Percentiles rank a stretch among this genome's conserved stretches.
These are phyloP conservation scores for Aegilops sharonensis DNA, from an alignment of 176 grass and related monocot species.

Conservation along the genomic window DNA sequence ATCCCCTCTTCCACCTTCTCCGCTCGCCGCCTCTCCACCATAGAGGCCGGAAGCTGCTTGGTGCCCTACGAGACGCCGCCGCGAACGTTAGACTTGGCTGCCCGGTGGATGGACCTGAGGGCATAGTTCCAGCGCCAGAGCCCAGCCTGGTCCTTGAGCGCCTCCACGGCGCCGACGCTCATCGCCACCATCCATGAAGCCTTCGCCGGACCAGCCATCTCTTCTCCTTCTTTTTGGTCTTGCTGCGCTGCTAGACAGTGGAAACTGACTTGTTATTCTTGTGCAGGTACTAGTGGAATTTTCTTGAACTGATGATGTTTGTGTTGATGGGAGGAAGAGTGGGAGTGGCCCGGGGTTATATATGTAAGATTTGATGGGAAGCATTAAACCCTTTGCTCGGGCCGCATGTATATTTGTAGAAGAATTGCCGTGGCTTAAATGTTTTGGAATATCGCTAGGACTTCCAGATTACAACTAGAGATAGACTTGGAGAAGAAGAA, in stretches of 20 bases:
- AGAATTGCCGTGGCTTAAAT: no score
- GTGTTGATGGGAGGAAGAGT: not conserved
- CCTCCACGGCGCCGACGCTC: constrained; percentile 54
- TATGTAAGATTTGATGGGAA: no score
- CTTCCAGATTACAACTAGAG: no score
- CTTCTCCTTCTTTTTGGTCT: not conserved
- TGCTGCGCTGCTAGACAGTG: no score
- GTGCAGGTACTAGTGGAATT: not conserved
- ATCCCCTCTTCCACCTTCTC: not conserved
- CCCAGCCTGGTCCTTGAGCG: constrained; percentile 49
- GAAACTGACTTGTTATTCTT: not conserved
- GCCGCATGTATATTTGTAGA: no score
- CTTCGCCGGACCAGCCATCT: constrained; percentile 40
- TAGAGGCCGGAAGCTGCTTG: not conserved
- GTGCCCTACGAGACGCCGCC: constrained; percentile 19
- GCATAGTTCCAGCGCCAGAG: constrained; percentile 64
- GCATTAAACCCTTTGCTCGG: no score
- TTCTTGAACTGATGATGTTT: not conserved
- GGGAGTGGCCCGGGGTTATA: not conserved
- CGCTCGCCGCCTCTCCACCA: not conserved
- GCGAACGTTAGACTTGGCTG: not conserved
- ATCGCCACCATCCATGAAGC: constrained; percentile 26
- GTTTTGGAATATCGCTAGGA: no score
- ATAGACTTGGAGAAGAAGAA: no score
- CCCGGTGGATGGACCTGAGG: not conserved